These are phyloP conservation scores for Boechera retrofracta DNA, from an alignment of 345 rosid species.

Conservation along the genomic window DNA sequence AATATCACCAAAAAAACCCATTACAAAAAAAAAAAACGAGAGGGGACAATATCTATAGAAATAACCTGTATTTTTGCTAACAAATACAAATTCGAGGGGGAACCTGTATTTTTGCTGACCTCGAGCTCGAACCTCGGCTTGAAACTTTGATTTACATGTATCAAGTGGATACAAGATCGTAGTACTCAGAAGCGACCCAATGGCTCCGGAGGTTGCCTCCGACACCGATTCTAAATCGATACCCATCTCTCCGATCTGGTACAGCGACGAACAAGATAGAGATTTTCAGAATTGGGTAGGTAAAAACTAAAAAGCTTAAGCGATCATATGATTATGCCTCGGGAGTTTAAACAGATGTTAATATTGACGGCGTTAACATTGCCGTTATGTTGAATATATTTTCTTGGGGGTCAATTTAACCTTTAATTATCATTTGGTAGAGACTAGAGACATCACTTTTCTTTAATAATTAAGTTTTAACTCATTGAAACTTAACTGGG, in stretches of 20 bases:
- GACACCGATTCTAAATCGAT: slow-evolving; percentile 69
- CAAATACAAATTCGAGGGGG: neutral
- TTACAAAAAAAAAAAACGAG: too few relatives aligned
- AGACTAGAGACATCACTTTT: too few relatives aligned
- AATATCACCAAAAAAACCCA: slow-evolving; percentile 18
- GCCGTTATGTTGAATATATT: neutral
- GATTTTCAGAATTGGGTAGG: slow-evolving; percentile 4
- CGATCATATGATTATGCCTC: slow-evolving; percentile 9
- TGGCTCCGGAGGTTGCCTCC: slow-evolving; percentile 85
- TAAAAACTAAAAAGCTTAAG: neutral
- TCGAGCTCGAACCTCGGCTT: slow-evolving; percentile 72
- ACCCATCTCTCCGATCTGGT: slow-evolving; percentile 45
- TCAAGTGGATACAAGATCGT: slow-evolving; percentile 86
- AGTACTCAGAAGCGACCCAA: slow-evolving; percentile 77
- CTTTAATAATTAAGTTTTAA: too few relatives aligned
- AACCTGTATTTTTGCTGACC: slow-evolving; percentile 73
- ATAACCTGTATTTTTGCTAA: too few relatives aligned
- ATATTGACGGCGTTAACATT: slow-evolving; percentile 9
- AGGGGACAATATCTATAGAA: too few relatives aligned
- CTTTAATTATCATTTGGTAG: too few relatives aligned
- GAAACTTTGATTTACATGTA: slow-evolving; percentile 84
- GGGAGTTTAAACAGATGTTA: slow-evolving; percentile 8
- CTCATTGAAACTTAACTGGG: too few relatives aligned
- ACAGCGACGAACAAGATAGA: neutral
- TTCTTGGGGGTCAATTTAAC: too few relatives aligned